Base-by-base conservation (phyloP, 2,329 filamentous ascomycete species). In the Trichophyton equinum region DNA sequence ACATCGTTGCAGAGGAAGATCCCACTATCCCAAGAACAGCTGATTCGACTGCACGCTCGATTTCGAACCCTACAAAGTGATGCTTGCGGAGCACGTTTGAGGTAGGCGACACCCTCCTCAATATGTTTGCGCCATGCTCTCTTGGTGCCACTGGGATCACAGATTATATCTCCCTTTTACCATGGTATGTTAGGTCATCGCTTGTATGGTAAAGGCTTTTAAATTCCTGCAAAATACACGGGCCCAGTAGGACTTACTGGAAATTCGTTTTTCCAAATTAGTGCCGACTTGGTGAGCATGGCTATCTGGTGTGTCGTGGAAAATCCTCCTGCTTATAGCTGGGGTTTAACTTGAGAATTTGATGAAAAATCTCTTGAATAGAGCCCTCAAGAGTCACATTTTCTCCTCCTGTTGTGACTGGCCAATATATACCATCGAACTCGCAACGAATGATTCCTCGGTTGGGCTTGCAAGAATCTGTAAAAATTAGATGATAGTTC, bases 1-100 rank as follows among this genome's bases (percentile, higher is more conserved):
- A 44, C 56, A 58, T 58, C 56, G 42, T 58, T 44, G 56, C 56
- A 58, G 25, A 58, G 36, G 25, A 25, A 58, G n/a, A 58, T 36
- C 15, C 15, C 56, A 15, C 20, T 46, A 36, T 58, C 36, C 33
- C 36, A 58, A 18, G 56, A 58, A 33, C 56, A 58, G 56, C 56
- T 58, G 8, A 27, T 20, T 15, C 56, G 33, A 30, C 2, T 25
- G 25, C 56, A 58, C 22, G 46, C 30, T 15, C 46, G 46, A 51
- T 51, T 25, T 25, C 46, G 20, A 27, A 51, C 46, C 4, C 22
- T 30, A 6, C 22, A 51, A 15, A 27, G 20, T 6, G 8, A 11
- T 4, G 8, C 20, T n/a, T 51, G 46, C 3, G 46, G 46, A 11
- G 25, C 20, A n/a, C 46, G 46, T 27, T 22, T 27, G 22, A 51